phyloP scores from a whole-genome alignment of 257 asterid species.

The Forsythia viridissima region DNA sequence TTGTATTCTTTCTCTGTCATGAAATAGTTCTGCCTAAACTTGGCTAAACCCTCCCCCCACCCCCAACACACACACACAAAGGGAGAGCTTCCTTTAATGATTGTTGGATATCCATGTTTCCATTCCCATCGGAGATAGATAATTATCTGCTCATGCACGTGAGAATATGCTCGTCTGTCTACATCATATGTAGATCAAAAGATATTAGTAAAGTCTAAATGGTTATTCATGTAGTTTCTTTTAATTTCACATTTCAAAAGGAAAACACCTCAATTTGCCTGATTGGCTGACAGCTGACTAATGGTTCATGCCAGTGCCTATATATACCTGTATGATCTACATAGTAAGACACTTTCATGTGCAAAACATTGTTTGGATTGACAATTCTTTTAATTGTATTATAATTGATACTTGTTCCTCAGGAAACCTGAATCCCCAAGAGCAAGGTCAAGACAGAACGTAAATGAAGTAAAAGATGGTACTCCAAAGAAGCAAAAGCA shows the following conservation, averaged over 20 bases:
- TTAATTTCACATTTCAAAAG: not conserved
- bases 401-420: slow-evolving; percentile 26
- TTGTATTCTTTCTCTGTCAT: not conserved
- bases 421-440: slow-evolving; percentile 95
- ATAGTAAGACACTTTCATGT: slow-evolving; percentile 1
- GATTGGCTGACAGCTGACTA: not conserved
- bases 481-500: slow-evolving; percentile 96
- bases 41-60: no score
- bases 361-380: slow-evolving; percentile 2
- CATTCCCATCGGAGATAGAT: slow-evolving; percentile 2
- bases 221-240: not conserved
- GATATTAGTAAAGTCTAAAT: not conserved
- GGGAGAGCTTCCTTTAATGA: slow-evolving; percentile 9
- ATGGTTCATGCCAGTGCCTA: slow-evolving; percentile 4
- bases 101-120: not conserved
- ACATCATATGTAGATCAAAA: not conserved
- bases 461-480: slow-evolving; percentile 72
- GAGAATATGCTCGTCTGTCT: not conserved
- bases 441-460: slow-evolving; percentile 58
- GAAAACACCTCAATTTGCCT: slow-evolving; percentile 6
- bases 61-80: no score
- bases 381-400: slow-evolving; percentile 10
- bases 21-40: no score
- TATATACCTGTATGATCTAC: not conserved
- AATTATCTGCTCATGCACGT: not conserved